Evolutionary conservation across 495 filamentous ascomycete species (phyloP).

Genomic region (Lasiosphaeriaceae sp.): DNA sequence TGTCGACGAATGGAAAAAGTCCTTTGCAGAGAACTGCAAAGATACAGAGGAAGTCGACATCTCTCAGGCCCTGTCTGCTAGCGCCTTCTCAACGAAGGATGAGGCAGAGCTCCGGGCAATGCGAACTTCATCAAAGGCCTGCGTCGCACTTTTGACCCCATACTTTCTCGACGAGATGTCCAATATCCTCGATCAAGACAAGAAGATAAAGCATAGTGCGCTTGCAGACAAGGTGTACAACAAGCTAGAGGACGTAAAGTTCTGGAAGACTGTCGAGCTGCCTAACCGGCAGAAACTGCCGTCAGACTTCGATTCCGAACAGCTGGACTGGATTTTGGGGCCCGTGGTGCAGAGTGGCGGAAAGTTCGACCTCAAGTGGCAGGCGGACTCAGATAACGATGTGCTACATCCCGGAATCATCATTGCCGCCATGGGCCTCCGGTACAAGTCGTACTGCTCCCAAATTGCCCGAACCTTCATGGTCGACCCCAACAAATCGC

Average conservation of each 20-base stretch:
- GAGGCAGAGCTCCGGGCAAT: slow-evolving; percentile 91
- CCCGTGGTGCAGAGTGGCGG: slow-evolving; percentile 96
- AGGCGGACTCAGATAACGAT: slow-evolving; percentile 68
- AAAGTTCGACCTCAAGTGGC: slow-evolving; percentile 83
- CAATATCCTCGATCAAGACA: slow-evolving; percentile 85
- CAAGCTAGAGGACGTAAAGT: slow-evolving; percentile 90
- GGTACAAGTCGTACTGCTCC: slow-evolving; percentile 92
- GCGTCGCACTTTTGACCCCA: slow-evolving; percentile 84
- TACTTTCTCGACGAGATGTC: slow-evolving; percentile 99
- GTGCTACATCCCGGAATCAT: slow-evolving; percentile 93
- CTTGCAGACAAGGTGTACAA: slow-evolving; percentile 78
- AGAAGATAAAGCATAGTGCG: slow-evolving; percentile 87
- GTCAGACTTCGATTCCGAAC: slow-evolving; percentile 78
- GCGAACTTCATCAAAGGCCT: slow-evolving; percentile 87
- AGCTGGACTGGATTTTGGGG: slow-evolving; percentile 89
- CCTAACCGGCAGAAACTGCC: slow-evolving; percentile 70
- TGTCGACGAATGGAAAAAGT: slow-evolving; percentile 90
- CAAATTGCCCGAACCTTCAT: slow-evolving; percentile 89
- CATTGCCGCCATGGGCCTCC: slow-evolving; percentile 80
- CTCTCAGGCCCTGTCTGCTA: slow-evolving; percentile 69
- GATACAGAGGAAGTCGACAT: slow-evolving; percentile 91
- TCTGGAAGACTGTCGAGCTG: slow-evolving; percentile 75
- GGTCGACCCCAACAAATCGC: slow-evolving; percentile 91
- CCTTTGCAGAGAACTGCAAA: slow-evolving; percentile 67
- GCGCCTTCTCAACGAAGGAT: slow-evolving; percentile 91